Evolutionary conservation across 2,329 filamentous ascomycete species (phyloP).

Genomic region (Neopestalotiopsis sp.): DNA sequence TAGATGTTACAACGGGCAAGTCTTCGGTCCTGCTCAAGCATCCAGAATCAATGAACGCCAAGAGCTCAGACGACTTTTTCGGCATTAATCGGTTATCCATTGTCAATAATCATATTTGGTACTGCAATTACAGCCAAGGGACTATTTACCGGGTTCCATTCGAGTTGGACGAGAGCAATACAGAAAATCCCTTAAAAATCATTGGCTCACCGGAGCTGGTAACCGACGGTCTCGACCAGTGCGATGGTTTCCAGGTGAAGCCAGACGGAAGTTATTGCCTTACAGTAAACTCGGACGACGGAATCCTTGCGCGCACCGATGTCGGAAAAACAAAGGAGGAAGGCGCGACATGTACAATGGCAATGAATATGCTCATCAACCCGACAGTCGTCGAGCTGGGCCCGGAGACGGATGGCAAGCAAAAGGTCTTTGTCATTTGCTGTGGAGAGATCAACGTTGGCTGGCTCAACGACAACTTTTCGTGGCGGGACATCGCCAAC

Average conservation of each 20-base stretch:
- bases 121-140: slow-evolving; percentile 34
- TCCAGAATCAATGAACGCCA: slow-evolving; percentile 27
- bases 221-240: slow-evolving; percentile 29
- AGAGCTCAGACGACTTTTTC: slow-evolving; percentile 28
- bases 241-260: slow-evolving; percentile 32
- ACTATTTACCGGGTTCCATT: slow-evolving; percentile 32
- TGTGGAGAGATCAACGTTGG: slow-evolving; percentile 38
- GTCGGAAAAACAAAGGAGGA: neutral
- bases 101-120: slow-evolving; percentile 30
- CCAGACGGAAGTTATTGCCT: slow-evolving; percentile 29
- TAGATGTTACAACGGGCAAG: slow-evolving; percentile 31
- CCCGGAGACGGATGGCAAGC: slow-evolving; percentile 21
- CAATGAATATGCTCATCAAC: slow-evolving; percentile 31
- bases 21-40: slow-evolving; percentile 27
- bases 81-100: slow-evolving; percentile 33
- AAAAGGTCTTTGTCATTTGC: slow-evolving; percentile 35
- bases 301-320: slow-evolving; percentile 26
- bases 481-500: slow-evolving; percentile 33
- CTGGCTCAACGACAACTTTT: slow-evolving; percentile 30
- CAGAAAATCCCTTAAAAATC: slow-evolving; percentile 22
- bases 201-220: slow-evolving; percentile 30
- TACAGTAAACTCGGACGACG: slow-evolving; percentile 25
- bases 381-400: slow-evolving; percentile 33
- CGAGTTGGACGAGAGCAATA: slow-evolving; percentile 20
- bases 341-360: slow-evolving; percentile 23